Percentiles rank a stretch among this genome's conserved stretches.
Evolutionary conservation across 768 basidiomycete species (phyloP).

Genomic region (Tricholomella constricta): DNA sequence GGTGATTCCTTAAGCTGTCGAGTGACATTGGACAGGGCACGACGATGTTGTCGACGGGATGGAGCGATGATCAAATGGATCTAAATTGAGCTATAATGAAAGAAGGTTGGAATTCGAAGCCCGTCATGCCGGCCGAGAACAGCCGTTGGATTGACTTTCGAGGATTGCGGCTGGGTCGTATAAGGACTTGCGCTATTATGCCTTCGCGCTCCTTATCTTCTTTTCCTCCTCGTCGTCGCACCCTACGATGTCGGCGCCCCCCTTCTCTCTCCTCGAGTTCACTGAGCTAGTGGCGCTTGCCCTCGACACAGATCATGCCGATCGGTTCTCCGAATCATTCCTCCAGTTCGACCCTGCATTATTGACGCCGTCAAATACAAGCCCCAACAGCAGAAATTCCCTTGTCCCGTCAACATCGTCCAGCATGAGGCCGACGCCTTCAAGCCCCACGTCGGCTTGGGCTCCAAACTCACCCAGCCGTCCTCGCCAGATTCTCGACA

Average conservation of each 20-base stretch:
- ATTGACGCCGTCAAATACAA: constrained; percentile 3
- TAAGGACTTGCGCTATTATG: too few species aligned
- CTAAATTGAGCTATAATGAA: constrained; percentile 6
- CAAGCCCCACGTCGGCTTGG: not conserved
- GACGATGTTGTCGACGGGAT: not conserved
- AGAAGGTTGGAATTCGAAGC: not conserved
- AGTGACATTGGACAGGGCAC: constrained; percentile 3
- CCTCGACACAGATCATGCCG: constrained; percentile 13
- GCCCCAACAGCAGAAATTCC: not conserved
- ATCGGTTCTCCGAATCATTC: constrained; percentile 21
- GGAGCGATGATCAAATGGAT: constrained; percentile 2
- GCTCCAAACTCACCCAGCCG: constrained; percentile 7
- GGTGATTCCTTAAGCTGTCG: not conserved
- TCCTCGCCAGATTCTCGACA: constrained; percentile 19
- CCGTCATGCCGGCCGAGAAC: not conserved
- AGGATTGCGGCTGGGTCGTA: not conserved
- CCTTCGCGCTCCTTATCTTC: not conserved
- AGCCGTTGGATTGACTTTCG: not conserved
- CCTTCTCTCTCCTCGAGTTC: constrained; percentile 22
- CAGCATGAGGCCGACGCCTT: not conserved
- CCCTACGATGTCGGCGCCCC: constrained; percentile 7
- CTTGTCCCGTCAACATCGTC: not conserved
- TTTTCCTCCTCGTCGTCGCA: not conserved
- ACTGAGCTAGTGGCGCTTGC: constrained; percentile 23
- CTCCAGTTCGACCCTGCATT: constrained; percentile 19